These are phyloP conservation scores for Pyrenochaeta sp. DNA, from an alignment of 2,329 filamentous ascomycete genomes.

Conservation along the genomic window DNA sequence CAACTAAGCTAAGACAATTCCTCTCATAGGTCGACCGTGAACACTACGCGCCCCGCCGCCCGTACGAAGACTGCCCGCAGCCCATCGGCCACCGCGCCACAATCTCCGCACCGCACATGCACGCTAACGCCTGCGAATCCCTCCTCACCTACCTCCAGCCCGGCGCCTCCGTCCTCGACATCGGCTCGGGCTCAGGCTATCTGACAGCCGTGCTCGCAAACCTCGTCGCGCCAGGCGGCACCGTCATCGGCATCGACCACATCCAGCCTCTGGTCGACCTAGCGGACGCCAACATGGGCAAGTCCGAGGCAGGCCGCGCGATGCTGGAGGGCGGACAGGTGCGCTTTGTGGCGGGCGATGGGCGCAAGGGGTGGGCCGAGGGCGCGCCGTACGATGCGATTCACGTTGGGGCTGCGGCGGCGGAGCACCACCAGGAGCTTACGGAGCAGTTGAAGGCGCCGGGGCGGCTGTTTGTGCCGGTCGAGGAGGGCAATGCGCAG, in stretches of 20 bases:
- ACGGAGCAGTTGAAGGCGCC: slow-evolving; percentile 80
- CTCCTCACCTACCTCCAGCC: slow-evolving; percentile 66
- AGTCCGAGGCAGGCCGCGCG: slow-evolving; percentile 54
- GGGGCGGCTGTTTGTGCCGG: slow-evolving; percentile 81
- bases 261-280: slow-evolving; percentile 56
- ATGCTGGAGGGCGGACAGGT: slow-evolving; percentile 71
- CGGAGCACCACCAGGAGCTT: slow-evolving; percentile 73
- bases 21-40: slow-evolving; percentile 78
- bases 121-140: slow-evolving; percentile 69
- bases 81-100: slow-evolving; percentile 72
- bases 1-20: slow-evolving; percentile 9
- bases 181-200: slow-evolving; percentile 67
- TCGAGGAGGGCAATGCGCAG: slow-evolving; percentile 66
- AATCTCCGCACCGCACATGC: slow-evolving; percentile 78
- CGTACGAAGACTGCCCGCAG: slow-evolving; percentile 79
- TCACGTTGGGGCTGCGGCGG: slow-evolving; percentile 89
- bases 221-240: slow-evolving; percentile 64
- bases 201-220: slow-evolving; percentile 88
- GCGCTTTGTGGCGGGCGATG: slow-evolving; percentile 76
- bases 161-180: slow-evolving; percentile 57
- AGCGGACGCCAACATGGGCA: slow-evolving; percentile 51
- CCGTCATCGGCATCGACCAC: slow-evolving; percentile 59
- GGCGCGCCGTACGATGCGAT: slow-evolving; percentile 83
- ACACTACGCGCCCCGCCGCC: slow-evolving; percentile 74
- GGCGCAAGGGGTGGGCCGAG: slow-evolving; percentile 54